These are phyloP conservation scores for Aspergillus bertholletiae DNA, from an alignment of 495 filamentous ascomycete genomes.

Conservation along the genomic window DNA sequence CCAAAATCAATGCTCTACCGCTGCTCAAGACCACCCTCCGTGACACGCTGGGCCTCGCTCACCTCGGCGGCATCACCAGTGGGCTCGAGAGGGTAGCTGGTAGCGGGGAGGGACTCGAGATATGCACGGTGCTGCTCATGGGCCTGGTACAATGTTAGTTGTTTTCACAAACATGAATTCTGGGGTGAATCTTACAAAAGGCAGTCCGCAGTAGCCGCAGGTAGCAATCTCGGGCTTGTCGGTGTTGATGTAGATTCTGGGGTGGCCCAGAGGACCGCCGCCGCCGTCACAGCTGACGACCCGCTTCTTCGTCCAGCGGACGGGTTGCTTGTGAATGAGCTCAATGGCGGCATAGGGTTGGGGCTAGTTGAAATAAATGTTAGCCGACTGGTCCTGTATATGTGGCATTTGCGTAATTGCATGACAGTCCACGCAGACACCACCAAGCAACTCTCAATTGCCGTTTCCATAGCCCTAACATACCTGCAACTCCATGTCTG, in stretches of 20 bases:
- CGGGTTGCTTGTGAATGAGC: conserved; percentile 92
- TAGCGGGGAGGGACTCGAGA: conserved; percentile 73
- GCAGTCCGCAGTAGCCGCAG: conserved; percentile 93
- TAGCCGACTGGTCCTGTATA: not conserved
- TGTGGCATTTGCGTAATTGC: not conserved
- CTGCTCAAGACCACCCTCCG: conserved; percentile 49
- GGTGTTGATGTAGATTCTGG: conserved; percentile 92
- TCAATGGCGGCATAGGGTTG: conserved; percentile 85
- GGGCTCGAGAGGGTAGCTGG: conserved; percentile 70
- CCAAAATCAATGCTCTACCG: conserved; percentile 44
- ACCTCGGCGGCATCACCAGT: conserved; percentile 48
- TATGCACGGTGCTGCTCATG: conserved; percentile 80
- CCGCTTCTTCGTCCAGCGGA: conserved; percentile 80
- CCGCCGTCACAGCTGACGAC: conserved; percentile 89
- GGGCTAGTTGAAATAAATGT: conserved; percentile 54
- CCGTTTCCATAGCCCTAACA: conserved; percentile 19
- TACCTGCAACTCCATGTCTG: conserved; percentile 85
- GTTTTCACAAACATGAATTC: not conserved
- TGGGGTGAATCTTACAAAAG: conserved; percentile 67
- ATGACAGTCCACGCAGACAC: not conserved
- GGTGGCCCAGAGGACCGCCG: conserved; percentile 88
- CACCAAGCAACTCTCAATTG: not conserved
- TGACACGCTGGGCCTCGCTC: conserved; percentile 52
- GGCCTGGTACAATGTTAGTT: conserved; percentile 51
- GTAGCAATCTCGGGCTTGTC: conserved; percentile 91